A percentile compares a stretch with the other conserved stretches of the same genome.
phyloP scores from a whole-genome alignment of 495 filamentous ascomycete genomes.

The Pyrenula aspistea region DNA sequence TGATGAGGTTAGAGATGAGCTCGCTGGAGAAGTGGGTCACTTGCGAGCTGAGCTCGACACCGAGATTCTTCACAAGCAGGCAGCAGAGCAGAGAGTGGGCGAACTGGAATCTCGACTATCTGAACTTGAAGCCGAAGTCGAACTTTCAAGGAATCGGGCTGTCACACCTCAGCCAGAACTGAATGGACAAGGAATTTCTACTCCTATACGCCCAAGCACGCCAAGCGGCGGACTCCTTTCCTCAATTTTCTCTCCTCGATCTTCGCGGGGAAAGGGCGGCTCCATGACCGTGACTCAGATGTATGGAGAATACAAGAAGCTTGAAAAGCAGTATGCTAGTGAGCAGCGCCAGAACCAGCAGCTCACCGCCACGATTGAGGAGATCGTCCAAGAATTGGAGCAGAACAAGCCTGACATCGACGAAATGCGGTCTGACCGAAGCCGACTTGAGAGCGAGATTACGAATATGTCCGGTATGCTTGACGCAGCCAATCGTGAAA shows the following conservation, averaged over 20 bases:
- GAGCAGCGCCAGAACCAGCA: conserved; percentile 61
- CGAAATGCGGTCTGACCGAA: conserved; percentile 43
- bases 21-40: conserved; percentile 66
- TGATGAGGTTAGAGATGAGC: conserved; percentile 69
- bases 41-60: conserved; percentile 72
- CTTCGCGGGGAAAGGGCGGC: conserved; percentile 41
- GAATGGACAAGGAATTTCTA: conserved; percentile 36
- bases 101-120: conserved; percentile 68
- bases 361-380: conserved; percentile 62
- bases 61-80: conserved; percentile 58
- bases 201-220: conserved; percentile 35
- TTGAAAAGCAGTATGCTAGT: conserved; percentile 44
- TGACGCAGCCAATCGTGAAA: conserved; percentile 40
- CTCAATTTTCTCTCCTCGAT: conserved; percentile 39
- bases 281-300: conserved; percentile 53
- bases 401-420: conserved; percentile 48
- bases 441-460: conserved; percentile 49
- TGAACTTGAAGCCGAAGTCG: conserved; percentile 44
- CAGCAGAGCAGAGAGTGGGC: conserved; percentile 53
- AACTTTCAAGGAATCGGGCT: conserved; percentile 16
- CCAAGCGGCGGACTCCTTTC: conserved; percentile 22
- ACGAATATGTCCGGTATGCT: conserved; percentile 65
- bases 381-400: conserved; percentile 57
- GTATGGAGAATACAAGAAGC: conserved; percentile 50
- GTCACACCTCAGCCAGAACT: conserved; percentile 40